phyloP scores from a whole-genome alignment of 2,329 filamentous ascomycete genomes.

The Cyclaneusma minus region DNA sequence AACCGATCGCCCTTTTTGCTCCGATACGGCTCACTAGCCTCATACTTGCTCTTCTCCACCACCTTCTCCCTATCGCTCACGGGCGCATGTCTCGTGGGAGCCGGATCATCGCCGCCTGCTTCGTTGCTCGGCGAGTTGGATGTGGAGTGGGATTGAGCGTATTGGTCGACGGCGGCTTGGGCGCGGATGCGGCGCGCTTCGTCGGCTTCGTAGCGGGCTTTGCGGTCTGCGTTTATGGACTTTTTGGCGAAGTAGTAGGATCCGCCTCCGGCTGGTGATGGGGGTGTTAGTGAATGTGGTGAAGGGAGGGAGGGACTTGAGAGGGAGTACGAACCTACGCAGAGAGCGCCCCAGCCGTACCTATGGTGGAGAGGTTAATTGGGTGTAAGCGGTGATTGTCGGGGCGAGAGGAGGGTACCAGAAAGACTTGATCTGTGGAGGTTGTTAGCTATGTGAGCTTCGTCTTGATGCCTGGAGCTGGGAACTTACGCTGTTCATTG shows the following conservation, averaged over 20 bases:
- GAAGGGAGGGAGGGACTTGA: no score
- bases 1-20: constrained; percentile 81
- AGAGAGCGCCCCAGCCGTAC: constrained; percentile 84
- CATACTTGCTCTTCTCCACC: constrained; percentile 77
- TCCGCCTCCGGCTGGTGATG: constrained; percentile 56
- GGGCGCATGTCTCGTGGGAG: constrained; percentile 68
- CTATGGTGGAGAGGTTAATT: constrained; percentile 29
- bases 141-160: constrained; percentile 20
- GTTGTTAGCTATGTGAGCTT: constrained; percentile 6
- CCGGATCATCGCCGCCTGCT: constrained; percentile 68
- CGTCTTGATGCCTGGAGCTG: neutral
- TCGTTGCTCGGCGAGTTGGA: constrained; percentile 54
- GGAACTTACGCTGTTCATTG: constrained; percentile 39
- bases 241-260: constrained; percentile 95
- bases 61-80: constrained; percentile 51
- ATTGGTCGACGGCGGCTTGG: constrained; percentile 5
- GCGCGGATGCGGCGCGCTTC: constrained; percentile 30
- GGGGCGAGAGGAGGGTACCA: constrained; percentile 28
- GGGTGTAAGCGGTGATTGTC: constrained; percentile 4
- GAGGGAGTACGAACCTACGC: constrained; percentile 50
- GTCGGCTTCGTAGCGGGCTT: constrained; percentile 51
- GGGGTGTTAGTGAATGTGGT: constrained; percentile 2
- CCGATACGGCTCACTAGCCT: constrained; percentile 59
- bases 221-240: constrained; percentile 82
- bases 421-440: constrained; percentile 46